A percentile compares a stretch with the other conserved stretches of the same genome.
Evolutionary conservation across 352 stramenopile genomes (phyloP).

Genomic region (Pythium phragmitis): DNA sequence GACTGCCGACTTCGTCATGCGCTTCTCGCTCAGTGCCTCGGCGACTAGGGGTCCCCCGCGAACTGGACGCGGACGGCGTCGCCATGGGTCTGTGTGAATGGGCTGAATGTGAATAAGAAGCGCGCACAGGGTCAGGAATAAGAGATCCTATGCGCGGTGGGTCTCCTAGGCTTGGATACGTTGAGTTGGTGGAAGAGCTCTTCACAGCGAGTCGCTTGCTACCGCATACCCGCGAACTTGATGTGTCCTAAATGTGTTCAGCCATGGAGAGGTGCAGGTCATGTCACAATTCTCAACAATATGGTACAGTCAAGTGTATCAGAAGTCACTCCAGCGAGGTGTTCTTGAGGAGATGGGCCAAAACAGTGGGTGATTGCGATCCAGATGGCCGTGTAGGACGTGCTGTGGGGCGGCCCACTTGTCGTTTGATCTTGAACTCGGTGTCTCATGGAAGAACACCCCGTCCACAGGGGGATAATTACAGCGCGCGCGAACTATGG

Average conservation of each 20-base stretch:
- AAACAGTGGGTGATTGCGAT: not conserved
- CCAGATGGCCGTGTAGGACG: conserved; percentile 11
- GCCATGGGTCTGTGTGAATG: conserved; percentile 6
- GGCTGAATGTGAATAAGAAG: not conserved
- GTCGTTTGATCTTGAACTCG: conserved; percentile 23
- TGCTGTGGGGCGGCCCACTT: conserved; percentile 16
- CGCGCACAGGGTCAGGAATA: no score
- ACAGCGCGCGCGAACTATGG: conserved; percentile 10
- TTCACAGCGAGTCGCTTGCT: not conserved
- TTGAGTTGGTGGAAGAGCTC: not conserved
- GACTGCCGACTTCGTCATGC: conserved; percentile 32
- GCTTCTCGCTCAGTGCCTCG: conserved; percentile 9
- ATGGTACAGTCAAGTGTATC: not conserved
- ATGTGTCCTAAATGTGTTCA: conserved; percentile 8
- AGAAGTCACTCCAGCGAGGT: conserved; percentile 15
- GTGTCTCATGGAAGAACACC: conserved; percentile 15
- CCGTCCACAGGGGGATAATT: not conserved
- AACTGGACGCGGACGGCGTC: conserved; percentile 7
- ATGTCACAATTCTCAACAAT: conserved; percentile 6
- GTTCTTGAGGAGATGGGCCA: conserved; percentile 7
- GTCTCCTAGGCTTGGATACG: not conserved
- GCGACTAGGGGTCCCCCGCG: not conserved
- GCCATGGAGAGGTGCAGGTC: not conserved
- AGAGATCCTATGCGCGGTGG: not conserved
- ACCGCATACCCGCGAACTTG: conserved; percentile 7